phyloP scores from a whole-genome alignment of 257 asterid species.

The Solanum lycopersicoides region DNA sequence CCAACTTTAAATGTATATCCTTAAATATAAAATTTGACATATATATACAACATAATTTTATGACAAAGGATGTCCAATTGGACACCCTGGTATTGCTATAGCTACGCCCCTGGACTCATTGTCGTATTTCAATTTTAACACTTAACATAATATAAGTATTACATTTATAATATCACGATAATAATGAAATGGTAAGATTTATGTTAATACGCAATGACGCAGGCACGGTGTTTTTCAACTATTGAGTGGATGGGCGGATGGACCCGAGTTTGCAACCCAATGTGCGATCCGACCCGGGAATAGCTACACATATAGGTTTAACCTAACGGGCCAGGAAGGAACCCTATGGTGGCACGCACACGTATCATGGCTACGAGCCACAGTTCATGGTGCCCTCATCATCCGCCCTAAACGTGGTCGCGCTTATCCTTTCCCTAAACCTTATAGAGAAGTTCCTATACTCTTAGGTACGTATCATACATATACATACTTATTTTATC shows the following conservation, averaged over 20 bases:
- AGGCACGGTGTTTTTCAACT: constrained; percentile 54
- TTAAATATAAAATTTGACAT: too few relatives aligned
- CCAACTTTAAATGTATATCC: too few relatives aligned
- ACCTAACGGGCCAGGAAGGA: constrained; percentile 44
- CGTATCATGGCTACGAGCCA: constrained; percentile 51
- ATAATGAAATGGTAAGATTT: neutral
- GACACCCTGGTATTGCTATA: too few relatives aligned
- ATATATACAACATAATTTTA: too few relatives aligned
- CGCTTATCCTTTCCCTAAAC: neutral
- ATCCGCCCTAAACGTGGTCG: constrained; percentile 31
- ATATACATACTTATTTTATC: too few relatives aligned
- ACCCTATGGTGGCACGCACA: constrained; percentile 16
- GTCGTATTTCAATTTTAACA: neutral
- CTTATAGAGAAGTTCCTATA: neutral
- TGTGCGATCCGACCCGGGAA: constrained; percentile 42
- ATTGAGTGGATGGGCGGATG: constrained; percentile 57
- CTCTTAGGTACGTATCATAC: neutral
- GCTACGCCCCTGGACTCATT: too few relatives aligned
- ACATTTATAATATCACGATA: too few relatives aligned
- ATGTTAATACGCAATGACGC: neutral
- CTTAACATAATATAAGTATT: too few relatives aligned
- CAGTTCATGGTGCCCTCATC: constrained; percentile 51
- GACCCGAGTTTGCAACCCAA: constrained; percentile 51
- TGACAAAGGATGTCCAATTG: too few relatives aligned
- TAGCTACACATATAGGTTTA: constrained; percentile 32